Evolutionary conservation across 331 rosid genomes (phyloP).

Genomic region (Prunus yedoensis): DNA sequence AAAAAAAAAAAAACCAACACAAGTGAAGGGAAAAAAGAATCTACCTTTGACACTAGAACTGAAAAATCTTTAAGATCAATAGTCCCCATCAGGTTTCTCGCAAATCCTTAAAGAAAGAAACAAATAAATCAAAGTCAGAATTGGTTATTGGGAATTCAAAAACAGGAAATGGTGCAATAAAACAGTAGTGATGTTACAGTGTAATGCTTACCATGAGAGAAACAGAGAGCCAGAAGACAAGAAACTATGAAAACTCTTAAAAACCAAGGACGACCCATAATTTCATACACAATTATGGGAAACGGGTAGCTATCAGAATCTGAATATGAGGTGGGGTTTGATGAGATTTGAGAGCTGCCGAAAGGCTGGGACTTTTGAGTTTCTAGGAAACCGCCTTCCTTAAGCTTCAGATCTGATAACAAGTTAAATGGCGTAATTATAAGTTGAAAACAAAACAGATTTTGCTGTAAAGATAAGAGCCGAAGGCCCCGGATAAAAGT

Average conservation of each 20-base stretch:
- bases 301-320: constrained; percentile 33
- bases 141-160: background rate
- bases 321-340: constrained; percentile 11
- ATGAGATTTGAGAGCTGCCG: background rate
- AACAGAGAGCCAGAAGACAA: constrained; percentile 47
- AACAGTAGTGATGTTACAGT: background rate
- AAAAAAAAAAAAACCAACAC: background rate
- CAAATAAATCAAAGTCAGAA: background rate
- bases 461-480: background rate
- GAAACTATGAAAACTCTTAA: constrained; percentile 41
- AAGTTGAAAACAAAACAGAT: background rate
- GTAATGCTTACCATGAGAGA: constrained; percentile 24
- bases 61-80: constrained; percentile 14
- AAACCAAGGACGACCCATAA: constrained; percentile 56
- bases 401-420: constrained; percentile 19
- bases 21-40: background rate
- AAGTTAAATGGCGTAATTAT: background rate
- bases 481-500: background rate
- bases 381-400: constrained; percentile 24
- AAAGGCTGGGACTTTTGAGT: background rate
- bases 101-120: constrained; percentile 43
- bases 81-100: constrained; percentile 36
- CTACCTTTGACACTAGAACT: constrained; percentile 17
- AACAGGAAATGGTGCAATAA: background rate
- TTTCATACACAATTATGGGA: constrained; percentile 12